Base-by-base conservation (phyloP, 2,329 filamentous ascomycete species). In the Talaromyces amestolkiae region DNA sequence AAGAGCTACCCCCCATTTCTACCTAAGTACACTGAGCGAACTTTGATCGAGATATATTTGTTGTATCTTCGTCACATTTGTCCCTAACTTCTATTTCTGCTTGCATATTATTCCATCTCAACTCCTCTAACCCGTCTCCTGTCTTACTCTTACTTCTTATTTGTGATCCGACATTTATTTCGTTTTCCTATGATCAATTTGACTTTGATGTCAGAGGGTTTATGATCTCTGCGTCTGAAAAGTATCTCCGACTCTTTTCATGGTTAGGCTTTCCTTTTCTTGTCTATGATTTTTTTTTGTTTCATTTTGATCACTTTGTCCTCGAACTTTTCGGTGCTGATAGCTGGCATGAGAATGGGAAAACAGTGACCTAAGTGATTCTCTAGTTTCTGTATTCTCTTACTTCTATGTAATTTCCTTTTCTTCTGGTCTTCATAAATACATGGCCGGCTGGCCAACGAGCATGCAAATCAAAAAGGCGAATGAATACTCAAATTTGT, bases 231-330 rank as follows among this genome's bases (percentile, higher is more conserved):
- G 35, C 53, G 47, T 43, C 51, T 45, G 61, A 63, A 58, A 63
- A 63, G 61, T 58, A 54, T 43, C 13, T 47, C 61, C 51, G 27
- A 63, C 51, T 47, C 3, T 17, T 47, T 56, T 58, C 24, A 58
- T 35, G 13, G 51, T 33, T 49, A 37, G 49, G 61, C 27, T 58
- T 63, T 63, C 61, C 27, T 63, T 63, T 58, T 49, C 61, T 37
- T 63, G 61, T 63, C 51, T 8, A 58, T 56, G 39, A 37, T 11
- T 43, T 56, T 22, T 11, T 56, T 24, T 19, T 41, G 3, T 9
- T 37, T 5, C 33, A 17, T 19, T 41, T 53, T 33, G 8, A 19
- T 9, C 8, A 33, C 31, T 24, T 41, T 61, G 39, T 31, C 17
- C 22, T 56, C 33, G n/a, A 37, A 5, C 11, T 54, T 35, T 54